These are phyloP conservation scores for Typha latifolia DNA, from an alignment of 176 grass and related monocot genomes.

Conservation along the genomic window DNA sequence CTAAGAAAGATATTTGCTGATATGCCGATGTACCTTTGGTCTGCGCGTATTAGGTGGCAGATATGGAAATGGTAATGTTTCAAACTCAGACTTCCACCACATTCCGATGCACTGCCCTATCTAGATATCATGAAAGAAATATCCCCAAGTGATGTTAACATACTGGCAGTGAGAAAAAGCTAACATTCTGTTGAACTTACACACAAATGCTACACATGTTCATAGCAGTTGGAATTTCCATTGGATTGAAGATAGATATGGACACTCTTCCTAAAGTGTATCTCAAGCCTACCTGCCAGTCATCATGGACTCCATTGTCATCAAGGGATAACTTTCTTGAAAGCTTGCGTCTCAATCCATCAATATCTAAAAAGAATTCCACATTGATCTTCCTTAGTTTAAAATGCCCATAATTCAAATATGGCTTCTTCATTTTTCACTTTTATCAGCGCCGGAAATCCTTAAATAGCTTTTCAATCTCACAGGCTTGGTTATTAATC, in stretches of 20 bases:
- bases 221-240: too few relatives aligned
- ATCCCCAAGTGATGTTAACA: background rate
- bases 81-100: slow-evolving; percentile 56
- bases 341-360: slow-evolving; percentile 57
- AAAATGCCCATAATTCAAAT: background rate
- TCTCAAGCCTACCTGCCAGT: slow-evolving; percentile 35
- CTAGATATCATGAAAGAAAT: slow-evolving; percentile 4
- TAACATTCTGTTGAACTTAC: too few relatives aligned
- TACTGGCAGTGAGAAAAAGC: too few relatives aligned
- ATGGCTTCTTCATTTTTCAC: background rate
- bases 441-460: background rate
- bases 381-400: background rate
- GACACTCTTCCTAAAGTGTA: background rate
- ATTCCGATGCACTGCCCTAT: slow-evolving; percentile 36
- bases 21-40: slow-evolving; percentile 19
- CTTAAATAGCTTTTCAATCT: background rate
- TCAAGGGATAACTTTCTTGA: slow-evolving; percentile 33
- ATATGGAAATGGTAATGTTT: slow-evolving; percentile 40
- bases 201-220: too few relatives aligned
- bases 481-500: too few relatives aligned
- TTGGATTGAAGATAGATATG: too few relatives aligned
- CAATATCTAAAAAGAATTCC: slow-evolving; percentile 24
- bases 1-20: background rate
- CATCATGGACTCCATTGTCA: background rate
- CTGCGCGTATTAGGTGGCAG: slow-evolving; percentile 14